Conservation (phyloP, 768 basidiomycete genomes). For the Paxillus ammoniavirescens region DNA sequence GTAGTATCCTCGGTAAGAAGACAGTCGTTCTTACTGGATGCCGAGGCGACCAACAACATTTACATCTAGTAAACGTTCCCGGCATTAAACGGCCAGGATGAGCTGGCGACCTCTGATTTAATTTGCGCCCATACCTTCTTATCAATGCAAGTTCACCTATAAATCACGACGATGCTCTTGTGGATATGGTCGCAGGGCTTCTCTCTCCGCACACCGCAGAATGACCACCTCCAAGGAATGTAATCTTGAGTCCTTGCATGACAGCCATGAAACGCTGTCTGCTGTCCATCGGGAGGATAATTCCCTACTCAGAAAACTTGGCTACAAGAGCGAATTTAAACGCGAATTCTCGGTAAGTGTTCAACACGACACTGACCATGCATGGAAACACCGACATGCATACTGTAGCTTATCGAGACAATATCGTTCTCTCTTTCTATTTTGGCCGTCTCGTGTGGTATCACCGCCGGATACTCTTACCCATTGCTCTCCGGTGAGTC, state of each 20-base stretch:
- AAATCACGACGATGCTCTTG: not conserved
- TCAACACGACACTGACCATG: not conserved
- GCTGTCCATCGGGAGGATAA: constrained; percentile 17
- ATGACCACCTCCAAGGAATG: constrained; percentile 7
- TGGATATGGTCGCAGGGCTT: not conserved
- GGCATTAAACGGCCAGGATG: not conserved
- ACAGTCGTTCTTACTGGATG: too few relatives aligned
- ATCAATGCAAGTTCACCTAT: constrained; percentile 1
- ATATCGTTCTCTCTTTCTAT: constrained; percentile 25
- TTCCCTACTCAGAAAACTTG: constrained; percentile 18
- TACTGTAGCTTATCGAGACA: constrained; percentile 18
- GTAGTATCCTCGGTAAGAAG: too few relatives aligned
- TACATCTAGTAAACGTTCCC: not conserved
- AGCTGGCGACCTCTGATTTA: not conserved
- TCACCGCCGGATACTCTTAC: constrained; percentile 17
- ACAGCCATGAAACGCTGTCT: constrained; percentile 4
- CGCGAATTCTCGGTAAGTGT: constrained; percentile 23
- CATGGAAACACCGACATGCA: not conserved
- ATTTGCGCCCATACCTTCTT: not conserved
- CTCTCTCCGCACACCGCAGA: not conserved
- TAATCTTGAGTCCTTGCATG: constrained; percentile 1
- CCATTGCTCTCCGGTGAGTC: constrained; percentile 16
- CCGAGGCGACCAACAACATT: too few relatives aligned
- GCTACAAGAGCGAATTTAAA: constrained; percentile 27
- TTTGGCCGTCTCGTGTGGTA: constrained; percentile 21